A percentile compares a stretch with the other conserved stretches of the same genome.
Evolutionary conservation across 306 rosid species (phyloP).

Genomic region (Boehmeria nivea): DNA sequence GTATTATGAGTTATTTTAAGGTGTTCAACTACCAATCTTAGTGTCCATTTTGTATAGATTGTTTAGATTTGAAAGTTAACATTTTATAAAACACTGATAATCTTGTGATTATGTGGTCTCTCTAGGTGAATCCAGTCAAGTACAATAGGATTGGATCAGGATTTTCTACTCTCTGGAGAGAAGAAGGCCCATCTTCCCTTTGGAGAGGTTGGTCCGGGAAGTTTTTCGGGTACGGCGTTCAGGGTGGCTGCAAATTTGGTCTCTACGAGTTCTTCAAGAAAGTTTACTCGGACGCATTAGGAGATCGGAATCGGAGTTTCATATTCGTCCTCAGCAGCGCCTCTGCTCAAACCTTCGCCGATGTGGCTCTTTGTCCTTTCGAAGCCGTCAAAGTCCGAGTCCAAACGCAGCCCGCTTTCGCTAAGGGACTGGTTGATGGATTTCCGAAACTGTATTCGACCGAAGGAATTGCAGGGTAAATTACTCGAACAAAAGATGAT

Average conservation of each 20-base stretch:
- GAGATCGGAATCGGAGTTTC: conserved; percentile 32
- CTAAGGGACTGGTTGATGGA: conserved; percentile 63
- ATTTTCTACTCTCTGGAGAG: conserved; percentile 53
- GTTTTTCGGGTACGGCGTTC: conserved; percentile 60
- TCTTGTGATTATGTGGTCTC: neutral
- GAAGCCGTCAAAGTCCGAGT: conserved; percentile 61
- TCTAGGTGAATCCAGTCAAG: conserved; percentile 53
- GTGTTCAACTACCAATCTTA: too few relatives aligned
- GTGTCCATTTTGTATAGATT: too few relatives aligned
- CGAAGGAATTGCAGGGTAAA: conserved; percentile 55
- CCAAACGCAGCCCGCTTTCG: conserved; percentile 53
- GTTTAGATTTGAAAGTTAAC: too few relatives aligned
- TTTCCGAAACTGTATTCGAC: conserved; percentile 47
- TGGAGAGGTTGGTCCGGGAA: conserved; percentile 89
- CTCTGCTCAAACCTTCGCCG: conserved; percentile 63
- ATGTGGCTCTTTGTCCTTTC: conserved; percentile 63
- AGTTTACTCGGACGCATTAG: conserved; percentile 39
- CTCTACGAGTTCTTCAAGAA: conserved; percentile 73
- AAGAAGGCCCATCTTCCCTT: conserved; percentile 58
- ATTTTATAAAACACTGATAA: too few relatives aligned
- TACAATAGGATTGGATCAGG: conserved; percentile 54
- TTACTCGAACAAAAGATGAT: neutral
- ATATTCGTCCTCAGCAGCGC: conserved; percentile 65
- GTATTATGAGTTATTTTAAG: too few relatives aligned
- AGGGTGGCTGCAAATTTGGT: conserved; percentile 69